These are phyloP conservation scores for Carex parvula DNA, from an alignment of 176 grass and related monocot species.

Conservation along the genomic window DNA sequence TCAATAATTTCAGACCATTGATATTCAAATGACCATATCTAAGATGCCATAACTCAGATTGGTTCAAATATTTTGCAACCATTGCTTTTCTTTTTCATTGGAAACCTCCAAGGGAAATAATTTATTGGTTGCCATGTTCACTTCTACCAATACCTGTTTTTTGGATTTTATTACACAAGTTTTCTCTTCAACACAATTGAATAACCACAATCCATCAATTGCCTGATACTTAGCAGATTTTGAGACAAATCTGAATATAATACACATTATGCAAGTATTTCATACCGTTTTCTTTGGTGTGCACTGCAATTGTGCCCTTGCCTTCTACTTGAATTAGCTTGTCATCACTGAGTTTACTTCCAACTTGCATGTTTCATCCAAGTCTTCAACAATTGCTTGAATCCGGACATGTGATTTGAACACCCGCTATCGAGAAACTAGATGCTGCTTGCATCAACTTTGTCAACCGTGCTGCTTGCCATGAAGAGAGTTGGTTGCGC, in stretches of 20 bases:
- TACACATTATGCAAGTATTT: neutral
- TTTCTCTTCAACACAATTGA: neutral
- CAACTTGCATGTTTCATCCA: neutral
- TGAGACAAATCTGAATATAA: neutral
- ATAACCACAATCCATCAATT: constrained; percentile 13
- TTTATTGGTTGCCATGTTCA: too few species aligned
- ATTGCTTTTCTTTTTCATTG: too few species aligned
- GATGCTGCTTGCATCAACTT: neutral
- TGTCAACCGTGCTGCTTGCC: neutral
- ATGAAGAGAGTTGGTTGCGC: neutral
- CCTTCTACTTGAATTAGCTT: neutral
- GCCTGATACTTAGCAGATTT: constrained; percentile 1
- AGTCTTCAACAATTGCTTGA: neutral
- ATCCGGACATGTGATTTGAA: neutral
- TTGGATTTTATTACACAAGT: neutral
- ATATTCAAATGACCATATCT: neutral
- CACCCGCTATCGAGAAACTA: neutral
- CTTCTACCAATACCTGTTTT: too few species aligned
- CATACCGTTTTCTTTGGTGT: neutral
- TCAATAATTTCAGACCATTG: neutral
- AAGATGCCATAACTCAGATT: neutral
- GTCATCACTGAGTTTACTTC: neutral
- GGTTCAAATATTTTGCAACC: neutral
- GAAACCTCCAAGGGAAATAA: too few species aligned
- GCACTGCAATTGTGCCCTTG: neutral